These are phyloP conservation scores for Tieghemostelium lacteum DNA, from an alignment of 78 protist species.

Conservation along the genomic window DNA sequence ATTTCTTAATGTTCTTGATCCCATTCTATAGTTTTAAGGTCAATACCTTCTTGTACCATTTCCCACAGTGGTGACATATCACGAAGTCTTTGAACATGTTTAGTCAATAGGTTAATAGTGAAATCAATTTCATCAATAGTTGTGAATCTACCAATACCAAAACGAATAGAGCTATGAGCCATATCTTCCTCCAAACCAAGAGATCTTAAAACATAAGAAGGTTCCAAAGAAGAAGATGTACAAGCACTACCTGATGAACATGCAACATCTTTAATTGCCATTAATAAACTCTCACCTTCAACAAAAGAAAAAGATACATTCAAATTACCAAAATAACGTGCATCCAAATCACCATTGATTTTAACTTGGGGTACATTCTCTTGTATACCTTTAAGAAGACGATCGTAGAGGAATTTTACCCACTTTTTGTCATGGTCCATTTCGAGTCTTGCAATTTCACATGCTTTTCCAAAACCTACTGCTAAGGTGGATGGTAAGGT, in stretches of 20 bases:
- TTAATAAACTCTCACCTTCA: slow-evolving; percentile 98
- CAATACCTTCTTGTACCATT: slow-evolving; percentile 97
- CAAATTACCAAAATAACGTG: slow-evolving; percentile 92
- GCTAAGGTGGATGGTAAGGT: slow-evolving; percentile 95
- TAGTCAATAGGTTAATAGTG: slow-evolving; percentile 38
- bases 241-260: slow-evolving; percentile 97
- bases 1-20: too few relatives aligned
- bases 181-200: slow-evolving; percentile 94
- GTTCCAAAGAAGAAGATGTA: slow-evolving; percentile 98
- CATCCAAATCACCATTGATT: slow-evolving; percentile 75
- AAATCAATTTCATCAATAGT: slow-evolving; percentile 92
- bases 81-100: slow-evolving; percentile 92
- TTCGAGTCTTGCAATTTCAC: slow-evolving; percentile 87
- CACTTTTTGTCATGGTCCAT: slow-evolving; percentile 90
- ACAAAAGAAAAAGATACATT: slow-evolving; percentile 98
- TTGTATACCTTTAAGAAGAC: slow-evolving; percentile 80
- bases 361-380: slow-evolving; percentile 60
- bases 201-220: slow-evolving; percentile 97
- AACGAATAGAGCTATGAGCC: slow-evolving; percentile 98
- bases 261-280: slow-evolving; percentile 96
- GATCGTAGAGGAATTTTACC: slow-evolving; percentile 77
- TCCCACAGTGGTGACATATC: slow-evolving; percentile 98
- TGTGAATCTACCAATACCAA: slow-evolving; percentile 96
- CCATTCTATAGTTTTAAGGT: slow-evolving; percentile 92
- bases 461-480: slow-evolving; percentile 96